Percentiles rank a stretch among this genome's conserved stretches.
phyloP scores from a whole-genome alignment of 1,284 basidiomycete species.

The Ceraceosorus guamensis region DNA sequence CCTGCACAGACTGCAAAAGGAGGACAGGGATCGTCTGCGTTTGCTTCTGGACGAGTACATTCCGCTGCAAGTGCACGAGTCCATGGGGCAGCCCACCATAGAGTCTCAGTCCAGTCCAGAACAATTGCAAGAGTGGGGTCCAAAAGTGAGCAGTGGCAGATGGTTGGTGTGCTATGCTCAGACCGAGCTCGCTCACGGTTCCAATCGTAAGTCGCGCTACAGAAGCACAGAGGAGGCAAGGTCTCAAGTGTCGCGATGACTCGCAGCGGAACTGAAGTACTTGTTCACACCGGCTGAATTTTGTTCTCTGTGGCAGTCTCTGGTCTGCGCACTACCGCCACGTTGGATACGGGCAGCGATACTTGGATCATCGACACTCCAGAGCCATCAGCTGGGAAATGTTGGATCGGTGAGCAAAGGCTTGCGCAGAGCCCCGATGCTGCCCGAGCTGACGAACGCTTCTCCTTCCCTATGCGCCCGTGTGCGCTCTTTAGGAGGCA shows the following conservation, averaged over 20 bases:
- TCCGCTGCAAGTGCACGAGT: constrained; percentile 31
- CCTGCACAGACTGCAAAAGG: constrained; percentile 19
- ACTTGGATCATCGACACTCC: constrained; percentile 26
- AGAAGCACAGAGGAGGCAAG: too few relatives aligned
- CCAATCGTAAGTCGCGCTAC: constrained; percentile 11
- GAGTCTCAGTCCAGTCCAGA: constrained; percentile 15
- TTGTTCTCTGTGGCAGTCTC: constrained; percentile 15
- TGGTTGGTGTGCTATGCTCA: constrained; percentile 37
- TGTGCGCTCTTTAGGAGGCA: too few relatives aligned
- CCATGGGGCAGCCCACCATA: constrained; percentile 34
- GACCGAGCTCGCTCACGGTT: constrained; percentile 34
- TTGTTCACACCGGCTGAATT: too few relatives aligned
- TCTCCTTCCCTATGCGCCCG: too few relatives aligned
- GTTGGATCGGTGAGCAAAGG: constrained; percentile 32
- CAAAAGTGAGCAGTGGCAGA: constrained; percentile 18
- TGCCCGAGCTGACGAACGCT: too few relatives aligned
- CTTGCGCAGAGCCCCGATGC: too few relatives aligned
- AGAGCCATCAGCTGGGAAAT: constrained; percentile 25
- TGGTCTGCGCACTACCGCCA: constrained; percentile 31
- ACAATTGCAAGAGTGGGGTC: constrained; percentile 32
- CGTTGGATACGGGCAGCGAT: constrained; percentile 24
- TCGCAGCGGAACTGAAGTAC: too few relatives aligned
- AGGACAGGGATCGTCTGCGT: constrained; percentile 28
- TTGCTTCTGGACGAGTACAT: constrained; percentile 34
- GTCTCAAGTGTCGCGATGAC: too few relatives aligned